Evolutionary conservation across 2,329 filamentous ascomycete genomes (phyloP).

Genomic region (Epichloe uncinata): DNA sequence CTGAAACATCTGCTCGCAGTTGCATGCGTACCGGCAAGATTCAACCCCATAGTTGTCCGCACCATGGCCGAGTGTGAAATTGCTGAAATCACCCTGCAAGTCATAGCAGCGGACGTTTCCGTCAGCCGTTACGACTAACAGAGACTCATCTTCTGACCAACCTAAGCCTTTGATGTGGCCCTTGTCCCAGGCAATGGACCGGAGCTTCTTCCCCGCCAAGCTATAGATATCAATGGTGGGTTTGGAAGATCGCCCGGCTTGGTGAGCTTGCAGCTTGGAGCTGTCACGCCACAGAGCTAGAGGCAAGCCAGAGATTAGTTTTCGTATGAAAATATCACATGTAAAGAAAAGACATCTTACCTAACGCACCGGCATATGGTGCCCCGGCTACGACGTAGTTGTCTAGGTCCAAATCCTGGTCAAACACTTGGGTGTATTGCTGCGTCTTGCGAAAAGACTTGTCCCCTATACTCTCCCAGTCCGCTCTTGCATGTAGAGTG

Average conservation of each 20-base stretch:
- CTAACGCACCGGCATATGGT: slow-evolving; percentile 85
- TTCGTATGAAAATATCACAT: not conserved
- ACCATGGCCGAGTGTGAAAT: slow-evolving; percentile 82
- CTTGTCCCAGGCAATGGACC: slow-evolving; percentile 82
- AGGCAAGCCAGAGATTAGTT: not conserved
- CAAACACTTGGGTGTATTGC: slow-evolving; percentile 86
- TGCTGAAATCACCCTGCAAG: slow-evolving; percentile 87
- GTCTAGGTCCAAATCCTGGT: slow-evolving; percentile 85
- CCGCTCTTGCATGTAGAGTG: slow-evolving; percentile 56
- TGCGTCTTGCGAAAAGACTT: slow-evolving; percentile 92
- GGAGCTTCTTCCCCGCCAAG: slow-evolving; percentile 77
- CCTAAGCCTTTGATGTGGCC: slow-evolving; percentile 76
- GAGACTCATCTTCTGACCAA: slow-evolving; percentile 91
- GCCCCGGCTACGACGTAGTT: slow-evolving; percentile 87
- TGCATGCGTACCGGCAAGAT: slow-evolving; percentile 51
- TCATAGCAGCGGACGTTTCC: slow-evolving; percentile 86
- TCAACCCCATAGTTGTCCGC: slow-evolving; percentile 79
- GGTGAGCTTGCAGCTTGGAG: slow-evolving; percentile 66
- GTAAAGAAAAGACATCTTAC: slow-evolving; percentile 35
- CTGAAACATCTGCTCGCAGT: not conserved
- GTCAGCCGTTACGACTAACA: slow-evolving; percentile 78
- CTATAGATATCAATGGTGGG: slow-evolving; percentile 90
- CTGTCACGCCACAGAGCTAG: slow-evolving; percentile 82
- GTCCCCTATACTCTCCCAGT: slow-evolving; percentile 90
- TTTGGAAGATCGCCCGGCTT: slow-evolving; percentile 57